Percentiles rank a stretch among this genome's conserved stretches.
These are phyloP conservation scores for Diaporthe ilicicola DNA, from an alignment of 2,329 filamentous ascomycete genomes.

Conservation along the genomic window DNA sequence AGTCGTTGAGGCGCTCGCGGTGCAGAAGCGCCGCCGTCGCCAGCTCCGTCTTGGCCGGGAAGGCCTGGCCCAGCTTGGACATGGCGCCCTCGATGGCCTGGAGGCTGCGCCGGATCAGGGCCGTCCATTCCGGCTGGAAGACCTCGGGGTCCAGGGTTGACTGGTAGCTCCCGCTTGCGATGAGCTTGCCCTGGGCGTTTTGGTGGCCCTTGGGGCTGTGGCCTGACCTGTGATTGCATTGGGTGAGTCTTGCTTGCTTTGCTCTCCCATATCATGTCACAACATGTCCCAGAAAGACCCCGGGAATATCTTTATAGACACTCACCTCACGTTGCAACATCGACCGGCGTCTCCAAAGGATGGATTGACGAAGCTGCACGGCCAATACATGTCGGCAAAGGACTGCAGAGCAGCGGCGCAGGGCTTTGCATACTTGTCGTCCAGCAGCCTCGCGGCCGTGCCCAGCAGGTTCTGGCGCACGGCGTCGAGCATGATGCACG, in stretches of 20 bases:
- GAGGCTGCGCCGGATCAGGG: slow-evolving; percentile 6
- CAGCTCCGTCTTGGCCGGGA: neutral
- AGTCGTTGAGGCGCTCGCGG: slow-evolving; percentile 12
- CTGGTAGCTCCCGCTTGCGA: slow-evolving; percentile 7
- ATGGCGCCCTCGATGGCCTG: neutral
- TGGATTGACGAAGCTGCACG: slow-evolving; percentile 1
- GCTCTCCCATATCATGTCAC: neutral
- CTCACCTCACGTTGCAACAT: slow-evolving; percentile 17
- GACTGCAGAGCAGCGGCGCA: neutral
- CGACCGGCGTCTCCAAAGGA: neutral
- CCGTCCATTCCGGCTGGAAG: neutral
- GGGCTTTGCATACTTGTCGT: slow-evolving; percentile 8
- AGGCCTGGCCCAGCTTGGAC: neutral
- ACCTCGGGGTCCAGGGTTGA: neutral
- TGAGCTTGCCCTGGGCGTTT: slow-evolving; percentile 2
- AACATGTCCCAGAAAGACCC: fast-evolving
- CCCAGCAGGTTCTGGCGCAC: slow-evolving; percentile 5
- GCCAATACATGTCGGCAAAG: slow-evolving; percentile 9
- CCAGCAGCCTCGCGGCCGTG: slow-evolving; percentile 15
- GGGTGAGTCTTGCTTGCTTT: neutral
- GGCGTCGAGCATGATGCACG: neutral
- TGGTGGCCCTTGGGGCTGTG: slow-evolving; percentile 14
- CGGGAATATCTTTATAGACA: neutral
- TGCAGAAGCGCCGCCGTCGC: neutral
- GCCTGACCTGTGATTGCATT: neutral